Evolutionary conservation across 495 filamentous ascomycete species (phyloP).

Genomic region (Penicillium herquei): DNA sequence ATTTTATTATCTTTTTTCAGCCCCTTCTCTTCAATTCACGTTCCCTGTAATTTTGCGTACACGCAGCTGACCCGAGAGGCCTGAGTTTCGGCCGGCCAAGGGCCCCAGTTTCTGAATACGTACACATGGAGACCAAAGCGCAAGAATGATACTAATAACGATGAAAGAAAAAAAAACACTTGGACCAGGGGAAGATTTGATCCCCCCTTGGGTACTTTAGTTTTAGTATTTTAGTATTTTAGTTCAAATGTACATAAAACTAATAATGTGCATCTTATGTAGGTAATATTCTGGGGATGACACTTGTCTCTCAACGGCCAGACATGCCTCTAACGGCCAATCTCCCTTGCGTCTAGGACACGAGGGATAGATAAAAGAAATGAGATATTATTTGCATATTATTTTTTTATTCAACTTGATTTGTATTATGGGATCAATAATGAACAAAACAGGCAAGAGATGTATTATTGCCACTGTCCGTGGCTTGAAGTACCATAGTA

Average conservation of each 20-base stretch:
- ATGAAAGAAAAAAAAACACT: neutral
- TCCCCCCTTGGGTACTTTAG: too few relatives aligned
- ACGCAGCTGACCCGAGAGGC: conserved; percentile 15
- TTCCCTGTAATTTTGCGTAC: neutral
- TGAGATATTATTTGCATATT: neutral
- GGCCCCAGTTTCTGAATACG: neutral
- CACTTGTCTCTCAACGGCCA: conserved; percentile 25
- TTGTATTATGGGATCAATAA: neutral
- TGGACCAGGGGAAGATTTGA: too few relatives aligned
- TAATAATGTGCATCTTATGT: neutral
- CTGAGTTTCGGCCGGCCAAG: conserved; percentile 12
- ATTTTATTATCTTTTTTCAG: too few relatives aligned
- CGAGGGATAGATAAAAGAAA: conserved; percentile 8
- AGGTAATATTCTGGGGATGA: conserved; percentile 18
- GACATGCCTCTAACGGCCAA: conserved; percentile 19
- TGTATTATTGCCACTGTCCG: neutral
- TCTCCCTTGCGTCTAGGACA: conserved; percentile 17
- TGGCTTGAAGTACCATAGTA: conserved; percentile 10
- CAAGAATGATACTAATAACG: conserved; percentile 8
- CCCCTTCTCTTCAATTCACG: too few relatives aligned
- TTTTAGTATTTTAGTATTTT: too few relatives aligned
- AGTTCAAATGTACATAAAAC: too few relatives aligned
- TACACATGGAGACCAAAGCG: conserved; percentile 16
- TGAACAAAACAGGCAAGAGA: neutral
- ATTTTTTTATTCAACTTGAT: neutral